phyloP scores from a whole-genome alignment of 75 land plant genomes.

The Cupressus sempervirens region DNA sequence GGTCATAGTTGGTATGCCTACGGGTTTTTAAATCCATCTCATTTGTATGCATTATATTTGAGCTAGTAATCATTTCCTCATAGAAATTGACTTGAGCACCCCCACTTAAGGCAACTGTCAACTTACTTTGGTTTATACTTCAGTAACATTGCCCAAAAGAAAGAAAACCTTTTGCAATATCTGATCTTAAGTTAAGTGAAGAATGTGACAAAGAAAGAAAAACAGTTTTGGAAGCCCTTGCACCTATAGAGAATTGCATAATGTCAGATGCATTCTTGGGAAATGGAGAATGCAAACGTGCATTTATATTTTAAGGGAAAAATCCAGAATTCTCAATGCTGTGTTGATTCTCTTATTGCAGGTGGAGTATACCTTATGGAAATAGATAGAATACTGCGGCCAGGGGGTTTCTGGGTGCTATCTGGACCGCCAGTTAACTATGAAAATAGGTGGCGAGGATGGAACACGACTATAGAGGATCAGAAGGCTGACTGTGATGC shows the following conservation, averaged over 20 bases:
- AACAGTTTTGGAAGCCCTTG: background rate
- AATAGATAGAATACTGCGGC: conserved; percentile 75
- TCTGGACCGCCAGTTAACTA: conserved; percentile 94
- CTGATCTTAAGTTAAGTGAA: background rate
- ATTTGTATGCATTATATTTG: background rate
- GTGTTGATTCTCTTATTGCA: conserved; percentile 14
- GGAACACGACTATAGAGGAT: conserved; percentile 77
- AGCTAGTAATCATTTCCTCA: background rate
- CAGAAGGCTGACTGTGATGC: conserved; percentile 55
- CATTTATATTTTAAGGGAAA: background rate
- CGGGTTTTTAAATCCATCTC: too few species aligned
- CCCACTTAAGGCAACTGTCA: background rate
- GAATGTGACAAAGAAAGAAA: background rate
- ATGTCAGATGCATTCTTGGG: background rate
- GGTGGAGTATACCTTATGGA: conserved; percentile 76
- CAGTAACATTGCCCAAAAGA: background rate
- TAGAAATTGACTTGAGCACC: background rate
- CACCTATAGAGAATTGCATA: background rate
- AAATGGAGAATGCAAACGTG: background rate
- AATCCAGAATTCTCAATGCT: background rate
- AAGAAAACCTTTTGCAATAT: background rate
- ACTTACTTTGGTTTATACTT: background rate
- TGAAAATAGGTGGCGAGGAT: conserved; percentile 69
- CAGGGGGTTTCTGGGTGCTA: conserved; percentile 94
- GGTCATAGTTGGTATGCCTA: background rate